Base-by-base conservation (phyloP, 2,329 filamentous ascomycete species). In the Trichoderma sp. region DNA sequence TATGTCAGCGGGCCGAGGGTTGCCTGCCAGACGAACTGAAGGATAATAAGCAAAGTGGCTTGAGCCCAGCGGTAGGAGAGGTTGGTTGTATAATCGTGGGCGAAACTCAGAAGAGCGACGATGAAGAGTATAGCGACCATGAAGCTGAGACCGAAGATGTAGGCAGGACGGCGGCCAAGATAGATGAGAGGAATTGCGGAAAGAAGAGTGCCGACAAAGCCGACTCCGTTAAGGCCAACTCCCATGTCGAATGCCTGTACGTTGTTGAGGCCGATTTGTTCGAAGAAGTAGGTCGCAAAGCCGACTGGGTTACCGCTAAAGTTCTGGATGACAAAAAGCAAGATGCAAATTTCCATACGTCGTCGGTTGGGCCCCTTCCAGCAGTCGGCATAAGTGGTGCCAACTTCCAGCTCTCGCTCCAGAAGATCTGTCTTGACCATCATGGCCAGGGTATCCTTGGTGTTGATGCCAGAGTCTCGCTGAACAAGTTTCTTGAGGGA, bases 1-100 rank as follows among this genome's bases (percentile, higher is more conserved):
- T 86, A 88, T 5, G 83, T 83, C 13, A 87, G 81, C 0, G 86
- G 85, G 0, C 86, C 87, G 13, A 87, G 81, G 1, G 85, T 84
- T 68, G 84, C 80, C 77, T 85, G 84, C 75, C 87, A 88, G 4
- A 83, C 77, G 59, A 86, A 84, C 0, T 83, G 85, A 73, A 84
- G 86, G 51, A 85, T 74, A 56, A 88, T 79, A 3, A 87, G 77
- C 74, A 88, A 73, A 71, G 80, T 73, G 37, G 81, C 81, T 55
- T 85, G 75, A 71, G 83, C 79, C 79, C 82, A 84, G 3, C 65
- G 66, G 26, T 63, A 68, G 11, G 56, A 63, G 2, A 26, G 14
- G 6, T 68, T 64, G 26, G 66, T 68, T 18, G 43, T 55, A 2
- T 68, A 68, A 32, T 68, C 66, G n/a, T 68, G 56, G 2, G 58